These are phyloP conservation scores for Ophiostoma sp. DNA, from an alignment of 2,329 filamentous ascomycete genomes.

Conservation along the genomic window DNA sequence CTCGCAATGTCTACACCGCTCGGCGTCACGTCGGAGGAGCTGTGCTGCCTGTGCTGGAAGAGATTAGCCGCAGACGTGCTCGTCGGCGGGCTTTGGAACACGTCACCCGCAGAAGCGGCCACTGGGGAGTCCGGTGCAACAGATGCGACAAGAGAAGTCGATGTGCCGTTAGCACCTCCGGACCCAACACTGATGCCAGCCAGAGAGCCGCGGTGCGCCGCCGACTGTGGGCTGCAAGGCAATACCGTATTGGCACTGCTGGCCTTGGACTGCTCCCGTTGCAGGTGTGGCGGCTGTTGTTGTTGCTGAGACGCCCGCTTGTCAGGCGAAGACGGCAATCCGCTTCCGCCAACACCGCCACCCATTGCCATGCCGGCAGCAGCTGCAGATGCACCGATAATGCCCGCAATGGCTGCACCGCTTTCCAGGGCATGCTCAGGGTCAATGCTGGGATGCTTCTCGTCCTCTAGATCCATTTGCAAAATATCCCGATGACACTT, in stretches of 20 bases:
- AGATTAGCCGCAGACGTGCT: slow-evolving; percentile 37
- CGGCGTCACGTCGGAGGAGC: slow-evolving; percentile 41
- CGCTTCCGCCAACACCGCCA: not conserved
- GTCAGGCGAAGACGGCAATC: slow-evolving; percentile 1
- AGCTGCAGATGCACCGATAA: slow-evolving; percentile 15
- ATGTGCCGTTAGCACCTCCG: not conserved
- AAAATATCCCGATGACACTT: slow-evolving; percentile 89
- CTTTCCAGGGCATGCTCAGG: slow-evolving; percentile 30
- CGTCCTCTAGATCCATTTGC: slow-evolving; percentile 77
- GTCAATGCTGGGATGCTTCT: slow-evolving; percentile 45
- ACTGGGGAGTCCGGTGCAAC: slow-evolving; percentile 36
- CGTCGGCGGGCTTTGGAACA: slow-evolving; percentile 47
- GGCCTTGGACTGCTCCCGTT: slow-evolving; percentile 33
- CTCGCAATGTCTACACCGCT: slow-evolving; percentile 35
- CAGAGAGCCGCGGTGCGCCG: slow-evolving; percentile 31
- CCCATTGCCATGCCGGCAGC: slow-evolving; percentile 15
- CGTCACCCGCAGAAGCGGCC: slow-evolving; percentile 40
- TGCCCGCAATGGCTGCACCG: slow-evolving; percentile 25
- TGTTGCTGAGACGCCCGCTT: not conserved
- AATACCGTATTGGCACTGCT: slow-evolving; percentile 32
- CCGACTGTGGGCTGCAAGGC: slow-evolving; percentile 38
- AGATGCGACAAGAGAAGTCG: not conserved
- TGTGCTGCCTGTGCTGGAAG: slow-evolving; percentile 36
- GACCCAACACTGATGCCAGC: slow-evolving; percentile 22
- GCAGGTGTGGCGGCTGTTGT: slow-evolving; percentile 22